Conservation (phyloP, 495 filamentous ascomycete species). For the Cercophora sp. region DNA sequence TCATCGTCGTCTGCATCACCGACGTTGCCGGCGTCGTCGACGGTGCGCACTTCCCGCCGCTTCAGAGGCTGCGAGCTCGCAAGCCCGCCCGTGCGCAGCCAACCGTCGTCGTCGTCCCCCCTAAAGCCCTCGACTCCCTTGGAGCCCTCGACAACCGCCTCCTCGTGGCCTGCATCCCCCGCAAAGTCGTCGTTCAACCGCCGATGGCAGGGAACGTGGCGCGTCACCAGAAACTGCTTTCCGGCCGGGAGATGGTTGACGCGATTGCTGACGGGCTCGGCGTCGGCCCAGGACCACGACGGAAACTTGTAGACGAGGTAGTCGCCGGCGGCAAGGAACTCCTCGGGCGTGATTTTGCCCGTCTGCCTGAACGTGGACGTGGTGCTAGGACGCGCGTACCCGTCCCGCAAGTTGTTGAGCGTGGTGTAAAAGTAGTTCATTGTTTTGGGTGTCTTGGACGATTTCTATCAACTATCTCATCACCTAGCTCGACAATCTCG, state of each 20-base stretch:
- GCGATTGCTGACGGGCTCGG: conserved; percentile 70
- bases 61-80: conserved; percentile 68
- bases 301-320: conserved; percentile 99
- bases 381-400: conserved; percentile 79
- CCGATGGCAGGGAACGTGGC: conserved; percentile 87
- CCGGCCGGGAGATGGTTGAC: conserved; percentile 76
- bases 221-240: conserved; percentile 94
- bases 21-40: conserved; percentile 75
- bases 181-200: conserved; percentile 91
- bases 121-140: conserved; percentile 44
- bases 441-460: no score
- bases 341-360: conserved; percentile 94
- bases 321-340: conserved; percentile 93
- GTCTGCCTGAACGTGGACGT: conserved; percentile 90
- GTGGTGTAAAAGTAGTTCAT: conserved; percentile 71
- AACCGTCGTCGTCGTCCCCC: conserved; percentile 78
- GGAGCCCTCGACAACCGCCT: conserved; percentile 72
- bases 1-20: conserved; percentile 77
- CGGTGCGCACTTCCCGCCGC: conserved; percentile 74
- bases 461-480: no score
- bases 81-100: conserved; percentile 80
- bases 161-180: conserved; percentile 77
- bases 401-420: conserved; percentile 80
- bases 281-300: conserved; percentile 95
- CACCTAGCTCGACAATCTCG: no score